Evolutionary conservation across 208 protist genomes (phyloP).

Genomic region (Acanthamoeba sp.): DNA sequence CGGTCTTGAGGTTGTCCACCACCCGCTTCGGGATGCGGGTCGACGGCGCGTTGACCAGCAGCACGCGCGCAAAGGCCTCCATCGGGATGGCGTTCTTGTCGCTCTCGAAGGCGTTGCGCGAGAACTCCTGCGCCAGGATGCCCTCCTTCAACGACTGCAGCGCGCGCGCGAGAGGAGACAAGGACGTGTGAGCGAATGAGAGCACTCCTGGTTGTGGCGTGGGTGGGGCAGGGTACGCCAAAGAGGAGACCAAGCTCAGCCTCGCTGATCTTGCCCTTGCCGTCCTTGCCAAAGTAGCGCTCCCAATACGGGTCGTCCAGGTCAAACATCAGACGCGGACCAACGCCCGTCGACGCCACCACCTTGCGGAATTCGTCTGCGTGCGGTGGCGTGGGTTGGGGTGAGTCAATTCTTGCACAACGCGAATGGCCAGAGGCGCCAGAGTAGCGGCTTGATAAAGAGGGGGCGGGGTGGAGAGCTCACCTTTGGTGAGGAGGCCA

Average conservation of each 20-base stretch:
- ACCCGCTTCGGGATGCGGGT: constrained; percentile 32
- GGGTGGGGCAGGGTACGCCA: neutral
- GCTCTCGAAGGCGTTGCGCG: neutral
- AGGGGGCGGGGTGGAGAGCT: neutral
- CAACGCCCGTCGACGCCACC: neutral
- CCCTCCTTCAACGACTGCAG: constrained; percentile 41
- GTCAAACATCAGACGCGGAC: constrained; percentile 58
- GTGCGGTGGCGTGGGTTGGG: neutral
- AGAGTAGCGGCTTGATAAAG: too few species aligned
- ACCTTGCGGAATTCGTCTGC: constrained; percentile 44
- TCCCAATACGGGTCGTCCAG: constrained; percentile 42
- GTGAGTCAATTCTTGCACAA: neutral
- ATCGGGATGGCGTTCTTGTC: constrained; percentile 25
- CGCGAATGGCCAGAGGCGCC: too few species aligned
- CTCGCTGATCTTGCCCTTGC: constrained; percentile 44
- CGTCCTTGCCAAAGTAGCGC: constrained; percentile 72
- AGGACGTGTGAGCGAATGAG: neutral
- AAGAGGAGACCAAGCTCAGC: constrained; percentile 73
- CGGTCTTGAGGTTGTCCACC: constrained; percentile 31
- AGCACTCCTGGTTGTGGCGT: neutral
- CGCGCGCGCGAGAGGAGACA: neutral
- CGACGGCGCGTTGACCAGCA: constrained; percentile 45
- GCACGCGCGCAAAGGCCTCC: constrained; percentile 27
- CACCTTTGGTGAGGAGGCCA: constrained; percentile 52
- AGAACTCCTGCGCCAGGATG: neutral